Evolutionary conservation across 2,329 filamentous ascomycete species (phyloP), one percentile per base, ranked within the genome.

Genomic region (Aspergillus sp.): DNA sequence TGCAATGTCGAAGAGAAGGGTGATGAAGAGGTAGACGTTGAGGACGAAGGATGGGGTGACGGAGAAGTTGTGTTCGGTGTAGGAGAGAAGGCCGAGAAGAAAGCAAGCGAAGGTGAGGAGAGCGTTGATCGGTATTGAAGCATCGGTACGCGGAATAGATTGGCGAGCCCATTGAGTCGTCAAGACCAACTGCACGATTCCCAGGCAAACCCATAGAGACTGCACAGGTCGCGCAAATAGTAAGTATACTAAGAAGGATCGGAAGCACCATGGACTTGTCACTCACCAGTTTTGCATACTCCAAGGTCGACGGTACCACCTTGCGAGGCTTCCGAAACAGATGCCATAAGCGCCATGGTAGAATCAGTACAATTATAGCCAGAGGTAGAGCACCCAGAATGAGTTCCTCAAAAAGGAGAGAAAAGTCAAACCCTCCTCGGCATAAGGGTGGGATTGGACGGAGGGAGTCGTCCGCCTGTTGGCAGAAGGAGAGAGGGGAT

Each of bases 11-110:
- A 84, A 79, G 8, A 82, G 54, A 9, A 80, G 63, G 3, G 81
- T 79, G 64, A 80, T 65, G 22, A 80, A 71, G 2, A 85, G 78
- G 65, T 83, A 85, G 34, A 77, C 53, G 54, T 79, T 80, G 48
- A 85, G 70, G n/a, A 83, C 63, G 38, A 79, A 76, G 0, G 83
- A 84, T 2, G 83, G 82, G 19, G 75, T 72, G 47, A 80, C 71
- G 5, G 79, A 79, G 34, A 77, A 77, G 19, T 72, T 67, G 65
- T 85, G 83, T 65, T 85, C 82, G 30, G 80, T 69, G 67, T 78
- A 80, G 1, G 82, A 83, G 34, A 83, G 71, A 13, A 77, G 56
- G 49, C 70, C 66, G 13, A 84, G 70, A 6, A 72, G 59, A 6
- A 75, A 54, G 2, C 70, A 64, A 3, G 72, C 75, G 41, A 69